phyloP scores from a whole-genome alignment of 73 alveolate species.

The Paraurostyla sp. region DNA sequence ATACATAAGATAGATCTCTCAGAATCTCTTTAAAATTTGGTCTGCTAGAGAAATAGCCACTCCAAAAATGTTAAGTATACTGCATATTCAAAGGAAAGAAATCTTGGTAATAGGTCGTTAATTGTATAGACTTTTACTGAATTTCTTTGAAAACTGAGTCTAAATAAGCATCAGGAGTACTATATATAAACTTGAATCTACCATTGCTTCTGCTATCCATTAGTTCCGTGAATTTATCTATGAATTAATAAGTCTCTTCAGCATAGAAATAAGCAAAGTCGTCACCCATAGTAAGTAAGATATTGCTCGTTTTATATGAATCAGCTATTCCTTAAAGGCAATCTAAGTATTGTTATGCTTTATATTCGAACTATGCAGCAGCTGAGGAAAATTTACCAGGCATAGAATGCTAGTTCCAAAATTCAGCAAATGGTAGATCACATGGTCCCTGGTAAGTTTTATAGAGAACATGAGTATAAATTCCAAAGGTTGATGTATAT shows the following conservation, averaged over 20 bases:
- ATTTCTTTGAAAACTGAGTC: background rate
- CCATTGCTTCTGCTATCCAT: background rate
- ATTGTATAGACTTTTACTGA: background rate
- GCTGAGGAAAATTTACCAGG: background rate
- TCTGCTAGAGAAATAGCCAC: background rate
- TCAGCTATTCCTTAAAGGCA: conserved; percentile 16
- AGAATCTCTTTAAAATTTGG: conserved; percentile 24
- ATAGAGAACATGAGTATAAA: background rate
- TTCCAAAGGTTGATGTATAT: background rate
- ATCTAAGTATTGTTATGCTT: background rate
- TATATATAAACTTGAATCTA: background rate
- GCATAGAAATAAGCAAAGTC: conserved; percentile 72
- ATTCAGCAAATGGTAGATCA: background rate
- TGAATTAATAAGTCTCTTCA: conserved; percentile 46
- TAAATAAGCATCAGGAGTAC: background rate
- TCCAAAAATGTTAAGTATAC: background rate
- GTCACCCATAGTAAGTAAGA: conserved; percentile 72
- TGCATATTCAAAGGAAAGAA: background rate
- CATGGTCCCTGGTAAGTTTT: background rate
- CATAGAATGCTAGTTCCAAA: background rate
- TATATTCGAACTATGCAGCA: background rate
- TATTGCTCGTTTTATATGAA: conserved; percentile 55
- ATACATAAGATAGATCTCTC: background rate
- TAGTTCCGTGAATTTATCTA: conserved; percentile 21
- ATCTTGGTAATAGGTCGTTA: background rate